Conservation (phyloP, 75 land plant genomes). For the Cupressus sempervirens region DNA sequence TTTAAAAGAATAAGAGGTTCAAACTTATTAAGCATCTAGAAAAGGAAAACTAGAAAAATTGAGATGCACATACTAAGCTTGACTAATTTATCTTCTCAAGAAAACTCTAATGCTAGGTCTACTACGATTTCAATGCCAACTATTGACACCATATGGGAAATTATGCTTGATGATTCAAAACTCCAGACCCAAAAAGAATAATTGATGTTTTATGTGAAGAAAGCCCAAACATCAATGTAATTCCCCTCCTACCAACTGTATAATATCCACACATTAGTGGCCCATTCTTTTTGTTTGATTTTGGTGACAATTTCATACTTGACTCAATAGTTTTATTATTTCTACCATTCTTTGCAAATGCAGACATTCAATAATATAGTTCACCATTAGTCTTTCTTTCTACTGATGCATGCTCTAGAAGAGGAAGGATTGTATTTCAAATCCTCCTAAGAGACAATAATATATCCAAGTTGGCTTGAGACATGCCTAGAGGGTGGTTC, state of each 20-base stretch:
- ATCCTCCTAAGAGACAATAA: too few species aligned
- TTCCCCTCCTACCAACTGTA: conserved; percentile 35
- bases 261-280: conserved; percentile 15
- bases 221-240: conserved; percentile 60
- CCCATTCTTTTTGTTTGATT: conserved; percentile 30
- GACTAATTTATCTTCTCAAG: conserved; percentile 77
- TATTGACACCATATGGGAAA: conserved; percentile 74
- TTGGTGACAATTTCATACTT: conserved; percentile 25
- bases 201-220: conserved; percentile 88
- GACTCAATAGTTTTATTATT: conserved; percentile 45
- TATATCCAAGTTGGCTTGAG: too few species aligned
- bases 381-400: too few species aligned
- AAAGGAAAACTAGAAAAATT: conserved; percentile 79
- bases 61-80: conserved; percentile 86
- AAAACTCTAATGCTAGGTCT: conserved; percentile 88
- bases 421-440: too few species aligned
- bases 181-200: conserved; percentile 90
- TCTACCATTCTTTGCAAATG: conserved; percentile 67
- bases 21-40: conserved; percentile 91
- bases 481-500: too few species aligned
- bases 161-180: conserved; percentile 84
- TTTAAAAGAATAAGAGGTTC: conserved; percentile 93
- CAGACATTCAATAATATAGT: too few species aligned
- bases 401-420: too few species aligned
- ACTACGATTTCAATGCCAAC: conserved; percentile 88